Percentiles rank a stretch among this genome's conserved stretches.
Evolutionary conservation across 305 asterid species (phyloP).

Genomic region (Fraxinus baroniana): DNA sequence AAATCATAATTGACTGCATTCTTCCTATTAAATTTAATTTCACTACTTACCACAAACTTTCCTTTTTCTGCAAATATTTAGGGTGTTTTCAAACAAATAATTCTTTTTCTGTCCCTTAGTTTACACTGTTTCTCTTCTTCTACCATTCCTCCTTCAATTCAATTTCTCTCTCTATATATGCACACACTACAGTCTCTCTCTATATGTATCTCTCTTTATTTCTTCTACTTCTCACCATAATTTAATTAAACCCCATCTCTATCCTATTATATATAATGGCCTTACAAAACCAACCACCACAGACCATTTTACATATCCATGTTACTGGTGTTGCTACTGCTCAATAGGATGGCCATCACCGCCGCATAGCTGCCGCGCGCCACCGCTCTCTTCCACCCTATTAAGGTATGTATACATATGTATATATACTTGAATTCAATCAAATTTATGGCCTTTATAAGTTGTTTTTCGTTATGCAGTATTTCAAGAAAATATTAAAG

Average conservation of each 20-base stretch:
- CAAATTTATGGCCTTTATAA: background rate
- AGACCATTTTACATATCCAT: background rate
- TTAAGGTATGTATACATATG: slow-evolving; percentile 13
- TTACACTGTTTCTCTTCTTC: background rate
- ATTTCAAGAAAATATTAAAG: background rate
- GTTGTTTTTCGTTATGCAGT: slow-evolving; percentile 1
- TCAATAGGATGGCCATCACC: background rate
- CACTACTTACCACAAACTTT: slow-evolving; percentile 23
- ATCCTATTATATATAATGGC: slow-evolving; percentile 30
- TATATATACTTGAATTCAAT: background rate
- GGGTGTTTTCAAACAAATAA: slow-evolving; percentile 14
- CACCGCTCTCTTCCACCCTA: background rate
- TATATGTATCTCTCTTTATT: background rate
- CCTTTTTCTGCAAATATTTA: slow-evolving; percentile 14
- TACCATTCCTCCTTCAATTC: slow-evolving; percentile 13
- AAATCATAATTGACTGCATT: slow-evolving; percentile 9
- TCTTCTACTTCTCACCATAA: slow-evolving; percentile 20
- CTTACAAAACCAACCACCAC: slow-evolving; percentile 28
- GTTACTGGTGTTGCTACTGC: background rate
- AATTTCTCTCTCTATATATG: slow-evolving; percentile 2
- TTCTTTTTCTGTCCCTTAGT: slow-evolving; percentile 4
- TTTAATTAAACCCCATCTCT: slow-evolving; percentile 29
- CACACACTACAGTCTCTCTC: background rate
- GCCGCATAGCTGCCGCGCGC: background rate
- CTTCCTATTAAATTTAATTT: slow-evolving; percentile 13